Percentiles rank a stretch among this genome's conserved stretches.
Conservation (phyloP, 2,329 filamentous ascomycete genomes). For the Gaeumannomyces sp. region DNA sequence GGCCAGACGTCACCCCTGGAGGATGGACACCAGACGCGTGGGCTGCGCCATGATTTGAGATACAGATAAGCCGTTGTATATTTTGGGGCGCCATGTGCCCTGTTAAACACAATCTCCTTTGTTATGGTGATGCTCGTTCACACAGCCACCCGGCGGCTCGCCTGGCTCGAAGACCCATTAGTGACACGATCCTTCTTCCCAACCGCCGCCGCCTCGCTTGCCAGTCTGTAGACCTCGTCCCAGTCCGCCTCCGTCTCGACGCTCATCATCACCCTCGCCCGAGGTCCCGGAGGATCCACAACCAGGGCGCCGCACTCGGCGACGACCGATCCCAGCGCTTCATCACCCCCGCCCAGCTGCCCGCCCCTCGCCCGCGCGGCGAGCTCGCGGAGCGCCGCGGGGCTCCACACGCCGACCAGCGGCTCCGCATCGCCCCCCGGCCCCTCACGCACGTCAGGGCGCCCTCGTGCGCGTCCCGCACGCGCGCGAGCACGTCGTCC, state of each 20-base stretch:
- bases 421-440: slow-evolving; percentile 25
- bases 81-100: too few species aligned
- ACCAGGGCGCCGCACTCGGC: neutral
- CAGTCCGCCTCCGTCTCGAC: slow-evolving; percentile 1
- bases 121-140: neutral
- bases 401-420: slow-evolving; percentile 29
- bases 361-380: too few species aligned
- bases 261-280: neutral
- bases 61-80: too few species aligned
- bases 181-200: neutral
- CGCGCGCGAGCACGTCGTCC: slow-evolving; percentile 19
- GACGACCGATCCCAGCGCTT: neutral
- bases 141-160: neutral
- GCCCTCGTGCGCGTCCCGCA: slow-evolving; percentile 19
- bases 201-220: neutral
- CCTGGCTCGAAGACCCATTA: neutral
- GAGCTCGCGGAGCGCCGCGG: slow-evolving; percentile 20
- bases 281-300: neutral
- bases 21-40: slow-evolving; percentile 6
- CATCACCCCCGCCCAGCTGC: neutral
- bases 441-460: slow-evolving; percentile 30
- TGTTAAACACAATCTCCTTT: too few species aligned
- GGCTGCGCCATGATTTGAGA: neutral
- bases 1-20: slow-evolving; percentile 5
- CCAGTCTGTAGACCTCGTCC: neutral